Base-by-base conservation (phyloP, 108 stramenopile species). In the Nitzschia palea region DNA sequence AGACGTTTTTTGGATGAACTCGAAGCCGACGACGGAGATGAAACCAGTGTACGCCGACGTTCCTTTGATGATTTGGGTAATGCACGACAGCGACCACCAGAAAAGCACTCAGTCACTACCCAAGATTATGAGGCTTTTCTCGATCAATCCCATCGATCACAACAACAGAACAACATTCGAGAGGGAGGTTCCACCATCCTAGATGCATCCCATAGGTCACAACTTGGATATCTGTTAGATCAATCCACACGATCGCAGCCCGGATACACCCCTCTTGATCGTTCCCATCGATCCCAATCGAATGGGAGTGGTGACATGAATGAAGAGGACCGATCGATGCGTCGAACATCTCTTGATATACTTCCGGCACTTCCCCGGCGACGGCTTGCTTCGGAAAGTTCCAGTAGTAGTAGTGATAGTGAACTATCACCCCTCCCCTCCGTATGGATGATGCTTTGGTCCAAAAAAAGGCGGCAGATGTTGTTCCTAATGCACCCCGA, bases 1-100 rank as follows among this genome's bases (percentile, higher is more conserved):
- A 22, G 40, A 60, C 59, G 40, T 1, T 60, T 40, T 43, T 25
- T 42, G 36, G 59, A 60, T 22, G 59, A 60, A 31, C 33, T 56
- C 32, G 55, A 56, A 1, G n/a, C 31, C 15, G 10, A 3, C 26
- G 55, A 31, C 31, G 31, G 15, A 33, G 55, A 17, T 44, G 18
- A 2, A 18, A 20, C 3, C 44, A 17, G 2, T 17, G 20, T 18
- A 20, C 3, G 18, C 44, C 44, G 18, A 44, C 18, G 44, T 44
- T 44, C 3, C 44, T 20, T 44, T 18, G 44, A 18, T n/a, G n/a
- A n/a, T n/a, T n/a, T n/a, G n/a, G n/a, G n/a, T n/a, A n/a, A n/a
- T n/a, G n/a, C n/a, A n/a, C n/a, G n/a, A n/a, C n/a, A n/a, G n/a
- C n/a, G n/a, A n/a, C n/a, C n/a, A n/a, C 44, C 20, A 1, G 44